Base-by-base conservation (phyloP, 495 filamentous ascomycete genomes). In the Rusavskia elegans region DNA sequence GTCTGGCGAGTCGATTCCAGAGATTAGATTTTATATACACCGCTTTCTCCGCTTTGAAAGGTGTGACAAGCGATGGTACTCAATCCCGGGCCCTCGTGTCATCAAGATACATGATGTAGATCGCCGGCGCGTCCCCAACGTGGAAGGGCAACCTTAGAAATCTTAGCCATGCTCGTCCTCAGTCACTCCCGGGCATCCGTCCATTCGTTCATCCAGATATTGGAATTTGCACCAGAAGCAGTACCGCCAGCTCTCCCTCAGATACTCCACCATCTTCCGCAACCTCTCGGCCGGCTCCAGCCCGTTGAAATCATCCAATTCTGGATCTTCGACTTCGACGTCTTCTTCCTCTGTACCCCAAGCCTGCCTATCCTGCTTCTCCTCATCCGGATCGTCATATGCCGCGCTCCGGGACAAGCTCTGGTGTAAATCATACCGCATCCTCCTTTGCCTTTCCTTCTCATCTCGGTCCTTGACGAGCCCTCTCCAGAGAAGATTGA, bases 181-280 rank as follows among this genome's bases (percentile, higher is more conserved):
- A 5, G 82, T 87, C 14, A 82, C 50, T 0, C 93, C 93, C 0
- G 92, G 89, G 73, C 92, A 98, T 0, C 85, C 89, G 5, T 92
- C 85, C 80, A 96, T 81, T 55, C 72, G 68, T 46, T 83, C 80
- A 50, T 75, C 71, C 1, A 68, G 64, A 60, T 96, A 97, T 41
- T 71, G 67, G 64, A 73, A 84, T 63, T 95, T 95, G 64, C 92
- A 99, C 88, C 89, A 99, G 64, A 95, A 95, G 70, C 92, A 99
- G 63, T 99, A 99, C 39, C 73, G 65, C 59, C 85, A 74, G 57
- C 72, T 76, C 29, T 80, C 69, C 21, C 90, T 75, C 38, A 99
- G 61, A 63, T 84, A 80, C 21, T 65, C 57, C 11, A 92, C 77
- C 10, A 95, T 61, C 51, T 66, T 77, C 13, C 68, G 61, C 49